These are phyloP conservation scores for Amylocarpus encephaloides DNA, from an alignment of 2,329 filamentous ascomycete genomes.

Conservation along the genomic window DNA sequence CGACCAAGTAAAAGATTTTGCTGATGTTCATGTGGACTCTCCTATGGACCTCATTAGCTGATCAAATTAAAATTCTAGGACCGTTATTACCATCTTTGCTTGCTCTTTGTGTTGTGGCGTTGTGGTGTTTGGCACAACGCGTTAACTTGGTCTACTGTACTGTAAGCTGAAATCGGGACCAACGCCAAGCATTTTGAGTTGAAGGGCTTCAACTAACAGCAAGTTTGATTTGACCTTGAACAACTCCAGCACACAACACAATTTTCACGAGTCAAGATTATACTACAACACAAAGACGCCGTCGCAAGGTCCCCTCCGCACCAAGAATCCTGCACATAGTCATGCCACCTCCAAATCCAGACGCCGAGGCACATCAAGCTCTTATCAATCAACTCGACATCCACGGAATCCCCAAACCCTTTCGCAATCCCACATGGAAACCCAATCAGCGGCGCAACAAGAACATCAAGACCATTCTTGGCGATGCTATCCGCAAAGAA, in stretches of 20 bases:
- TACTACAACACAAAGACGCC: background rate
- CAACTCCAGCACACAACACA: background rate
- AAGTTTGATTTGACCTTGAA: background rate
- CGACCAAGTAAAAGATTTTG: slow-evolving; percentile 88
- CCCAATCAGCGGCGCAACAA: slow-evolving; percentile 96
- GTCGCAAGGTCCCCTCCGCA: background rate
- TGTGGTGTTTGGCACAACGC: background rate
- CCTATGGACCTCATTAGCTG: slow-evolving; percentile 41
- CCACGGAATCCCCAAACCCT: slow-evolving; percentile 76
- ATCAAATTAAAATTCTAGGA: background rate
- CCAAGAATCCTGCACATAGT: background rate
- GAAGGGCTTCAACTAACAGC: background rate
- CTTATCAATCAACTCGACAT: slow-evolving; percentile 92
- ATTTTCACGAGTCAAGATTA: background rate
- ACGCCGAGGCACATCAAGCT: slow-evolving; percentile 65
- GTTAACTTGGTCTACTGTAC: no score
- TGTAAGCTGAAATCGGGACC: slow-evolving; percentile 11
- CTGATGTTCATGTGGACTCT: slow-evolving; percentile 96
- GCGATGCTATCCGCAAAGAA: slow-evolving; percentile 81
- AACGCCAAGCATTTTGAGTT: slow-evolving; percentile 4
- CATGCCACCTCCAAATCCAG: slow-evolving; percentile 28
- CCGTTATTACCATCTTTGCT: slow-evolving; percentile 7
- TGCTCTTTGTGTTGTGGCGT: background rate
- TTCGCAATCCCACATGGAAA: slow-evolving; percentile 86
- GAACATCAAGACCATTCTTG: slow-evolving; percentile 93